These are phyloP conservation scores for Scheffersomyces amazonensis DNA, from an alignment of 805 yeast genomes.

Conservation along the genomic window DNA sequence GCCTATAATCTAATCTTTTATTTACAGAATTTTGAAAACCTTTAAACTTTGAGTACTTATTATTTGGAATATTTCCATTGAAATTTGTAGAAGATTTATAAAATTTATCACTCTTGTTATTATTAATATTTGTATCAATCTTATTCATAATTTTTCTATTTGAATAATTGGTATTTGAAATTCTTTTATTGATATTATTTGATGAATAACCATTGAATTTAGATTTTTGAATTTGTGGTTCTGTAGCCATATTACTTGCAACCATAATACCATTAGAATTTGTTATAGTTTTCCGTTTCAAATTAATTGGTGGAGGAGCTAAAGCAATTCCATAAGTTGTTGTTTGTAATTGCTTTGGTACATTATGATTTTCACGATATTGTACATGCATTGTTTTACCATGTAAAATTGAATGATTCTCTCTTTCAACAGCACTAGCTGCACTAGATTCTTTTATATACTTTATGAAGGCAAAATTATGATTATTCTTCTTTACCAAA, in stretches of 20 bases:
- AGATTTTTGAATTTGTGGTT: neutral
- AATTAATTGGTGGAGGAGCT: conserved; percentile 82
- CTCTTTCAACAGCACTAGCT: conserved; percentile 82
- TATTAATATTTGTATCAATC: neutral
- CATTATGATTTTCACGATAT: conserved; percentile 55
- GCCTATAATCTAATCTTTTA: too few species aligned
- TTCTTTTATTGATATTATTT: conserved; percentile 7
- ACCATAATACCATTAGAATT: neutral
- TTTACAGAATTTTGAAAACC: too few species aligned
- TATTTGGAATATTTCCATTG: too few species aligned
- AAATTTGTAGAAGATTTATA: neutral
- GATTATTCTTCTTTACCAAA: conserved; percentile 47
- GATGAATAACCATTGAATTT: conserved; percentile 12
- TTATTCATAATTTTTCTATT: neutral
- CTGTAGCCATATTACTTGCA: neutral
- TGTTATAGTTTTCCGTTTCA: conserved; percentile 36
- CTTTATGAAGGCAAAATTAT: conserved; percentile 71
- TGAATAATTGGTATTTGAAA: neutral
- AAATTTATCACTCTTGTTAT: neutral
- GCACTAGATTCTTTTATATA: conserved; percentile 68
- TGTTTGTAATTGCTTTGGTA: conserved; percentile 1
- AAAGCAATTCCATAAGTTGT: conserved; percentile 36
- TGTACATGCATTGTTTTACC: conserved; percentile 83
- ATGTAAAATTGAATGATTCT: conserved; percentile 74
- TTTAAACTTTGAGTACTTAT: too few species aligned